Evolutionary conservation across 176 grass and related monocot species (phyloP), one percentile per base, ranked within the genome.

Genomic region (Oryza nivara): DNA sequence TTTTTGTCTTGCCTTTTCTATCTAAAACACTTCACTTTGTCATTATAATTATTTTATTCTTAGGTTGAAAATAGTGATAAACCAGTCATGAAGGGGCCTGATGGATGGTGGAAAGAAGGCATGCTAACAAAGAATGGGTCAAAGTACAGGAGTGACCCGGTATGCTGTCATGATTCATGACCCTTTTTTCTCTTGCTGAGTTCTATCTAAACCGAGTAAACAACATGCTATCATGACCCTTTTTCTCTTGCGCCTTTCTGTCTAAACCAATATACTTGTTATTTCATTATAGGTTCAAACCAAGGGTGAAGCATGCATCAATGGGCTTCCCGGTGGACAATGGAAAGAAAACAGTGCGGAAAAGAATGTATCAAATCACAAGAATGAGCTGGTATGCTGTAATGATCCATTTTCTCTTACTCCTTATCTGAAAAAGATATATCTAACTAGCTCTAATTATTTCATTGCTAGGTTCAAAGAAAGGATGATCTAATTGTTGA

Each of bases 91-190:
- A 70, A 77, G 64, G 83, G 65, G 64, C 83, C 80, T 79, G 68
- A 83, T 75, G 87, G 75, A 68, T 84, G 75, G 75, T 85, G 78
- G 67, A 86, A 80, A 76, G 83, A 92, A 68, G 61, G 73, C 22
- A 70, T 22, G 36, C 45, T 36, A n/a, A 77, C 41, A 40, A 85
- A 63, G 58, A n/a, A 23, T 63, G 58, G n/a, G n/a, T 63, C 9
- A 1, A 23, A 63, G 58, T 3, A 63, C 3, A 22, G n/a, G 58
- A 63, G 58, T 63, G 58, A 63, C 13, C 58, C 1, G n/a, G 58
- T 63, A 63, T 63, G n/a, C 58, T 23, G 58, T 23, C 4, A 63
- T 63, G 58, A 61, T 22, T 10, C 13, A 13, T 54, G 13, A 9
- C 41, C 43, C 43, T 44, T 44, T 44, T 44, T 19, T 54, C 51